Percentiles rank a stretch among this genome's conserved stretches.
Conservation (phyloP, 352 stramenopile species). For the Phytophthora uliginosa region DNA sequence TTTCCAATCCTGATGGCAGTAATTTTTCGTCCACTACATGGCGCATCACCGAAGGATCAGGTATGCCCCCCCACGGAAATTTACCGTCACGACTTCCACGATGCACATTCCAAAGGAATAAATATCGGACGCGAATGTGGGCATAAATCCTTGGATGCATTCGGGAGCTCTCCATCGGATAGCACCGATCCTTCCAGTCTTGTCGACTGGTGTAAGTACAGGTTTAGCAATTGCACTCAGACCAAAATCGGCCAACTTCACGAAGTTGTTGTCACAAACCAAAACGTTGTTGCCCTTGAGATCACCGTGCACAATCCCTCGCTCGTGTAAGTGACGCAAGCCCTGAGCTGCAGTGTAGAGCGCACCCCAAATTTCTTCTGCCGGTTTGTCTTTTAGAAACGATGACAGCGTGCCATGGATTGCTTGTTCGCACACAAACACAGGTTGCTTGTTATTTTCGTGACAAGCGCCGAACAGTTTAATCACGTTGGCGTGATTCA, state of each 20-base stretch:
- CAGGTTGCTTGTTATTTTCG: not conserved
- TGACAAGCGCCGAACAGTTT: conserved; percentile 10
- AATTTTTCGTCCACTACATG: not conserved
- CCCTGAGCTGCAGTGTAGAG: conserved; percentile 1
- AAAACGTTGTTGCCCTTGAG: conserved; percentile 13
- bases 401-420: not conserved
- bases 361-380: conserved; percentile 6
- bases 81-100: not conserved
- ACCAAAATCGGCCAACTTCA: conserved; percentile 18
- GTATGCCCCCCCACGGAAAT: not conserved
- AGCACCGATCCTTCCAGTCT: conserved; percentile 5
- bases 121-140: conserved; percentile 5
- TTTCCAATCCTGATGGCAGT: not conserved
- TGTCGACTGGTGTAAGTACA: not conserved
- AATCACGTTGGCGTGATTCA: conserved; percentile 36
- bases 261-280: not conserved
- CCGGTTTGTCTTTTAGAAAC: not conserved
- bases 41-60: not conserved
- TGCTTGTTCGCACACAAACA: conserved; percentile 17
- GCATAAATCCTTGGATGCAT: not conserved
- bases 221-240: conserved; percentile 1
- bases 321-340: conserved; percentile 7
- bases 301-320: conserved; percentile 7
- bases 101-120: conserved; percentile 20
- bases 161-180: conserved; percentile 17